A percentile compares a stretch with the other conserved stretches of the same genome.
phyloP scores from a whole-genome alignment of 2,329 filamentous ascomycete genomes.

The Ramichloridium luteum region DNA sequence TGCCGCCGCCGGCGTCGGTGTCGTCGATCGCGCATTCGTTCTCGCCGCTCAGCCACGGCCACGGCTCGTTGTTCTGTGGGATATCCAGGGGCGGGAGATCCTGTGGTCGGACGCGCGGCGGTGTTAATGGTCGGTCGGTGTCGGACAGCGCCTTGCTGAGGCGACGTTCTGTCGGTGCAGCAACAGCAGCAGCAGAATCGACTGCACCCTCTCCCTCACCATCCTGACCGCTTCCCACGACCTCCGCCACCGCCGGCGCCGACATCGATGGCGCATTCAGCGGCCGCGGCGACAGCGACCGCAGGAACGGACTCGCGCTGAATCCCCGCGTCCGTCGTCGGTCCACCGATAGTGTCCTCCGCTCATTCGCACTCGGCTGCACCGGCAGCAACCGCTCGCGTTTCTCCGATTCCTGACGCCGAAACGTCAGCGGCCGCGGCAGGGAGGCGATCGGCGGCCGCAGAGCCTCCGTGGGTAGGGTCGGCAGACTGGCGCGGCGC shows the following conservation, averaged over 20 bases:
- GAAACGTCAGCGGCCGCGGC: constrained; percentile 66
- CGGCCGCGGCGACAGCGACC: constrained; percentile 31
- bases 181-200: neutral
- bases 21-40: no score
- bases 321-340: constrained; percentile 26
- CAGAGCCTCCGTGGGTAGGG: no score
- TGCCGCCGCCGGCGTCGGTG: constrained; percentile 15
- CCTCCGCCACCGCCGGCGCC: constrained; percentile 23
- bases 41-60: constrained; percentile 13
- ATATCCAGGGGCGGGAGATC: constrained; percentile 16
- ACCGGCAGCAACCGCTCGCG: constrained; percentile 60
- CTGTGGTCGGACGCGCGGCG: constrained; percentile 1
- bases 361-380: constrained; percentile 51
- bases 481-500: no score
- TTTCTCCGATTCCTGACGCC: constrained; percentile 69
- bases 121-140: neutral
- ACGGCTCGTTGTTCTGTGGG: constrained; percentile 8
- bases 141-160: constrained; percentile 1
- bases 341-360: constrained; percentile 58
- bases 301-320: constrained; percentile 28
- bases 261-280: constrained; percentile 26
- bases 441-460: constrained; percentile 57
- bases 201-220: no score
- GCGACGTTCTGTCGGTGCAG: neutral
- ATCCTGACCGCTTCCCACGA: constrained; percentile 4